Evolutionary conservation across 2,329 filamentous ascomycete species (phyloP), one percentile per base, ranked within the genome.

Genomic region (Mycosphaerelloides madeirae): DNA sequence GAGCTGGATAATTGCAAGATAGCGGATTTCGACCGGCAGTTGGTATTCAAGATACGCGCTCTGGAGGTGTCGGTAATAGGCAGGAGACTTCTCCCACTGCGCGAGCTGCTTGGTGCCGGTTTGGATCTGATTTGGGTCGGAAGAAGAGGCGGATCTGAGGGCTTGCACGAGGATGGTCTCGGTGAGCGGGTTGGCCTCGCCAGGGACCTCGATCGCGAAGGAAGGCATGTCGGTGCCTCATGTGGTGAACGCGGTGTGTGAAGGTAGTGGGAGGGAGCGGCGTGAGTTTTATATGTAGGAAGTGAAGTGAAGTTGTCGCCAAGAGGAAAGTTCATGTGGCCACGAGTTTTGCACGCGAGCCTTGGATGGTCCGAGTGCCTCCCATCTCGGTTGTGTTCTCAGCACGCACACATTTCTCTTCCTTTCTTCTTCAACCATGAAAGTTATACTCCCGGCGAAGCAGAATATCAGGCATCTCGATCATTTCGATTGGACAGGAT

Each of bases 1-100:
- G 42, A 98, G 76, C 63, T 95, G 87, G 55, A 97, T 95, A 46
- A 97, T 81, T 43, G 91, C 86, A 9, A 96, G 81, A 60, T 95
- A 89, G 49, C 93, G 85, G 41, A 91, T 79, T 59, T 94, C 83
- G 46, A 80, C 69, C 1, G 87, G 85, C 1, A 94, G 72, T 2
- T 81, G 80, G 49, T 81, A 81, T 69, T 95, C 86, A 52, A 95
- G 77, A 64, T 90, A 96, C 29, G 88, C 79, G 56, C 83, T 78
- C 55, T 75, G 72, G 1, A 76, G 64, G 41, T 75, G 61, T 18
- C 65, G 65, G 53, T 75, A 77, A 64, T 66, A 77, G 14, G 69
- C 66, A n/a, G 61, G 50, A 3, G 63, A 55, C 33, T 66, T 70
- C 49, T 76, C 73, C 75, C 75, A 77, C 52, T 66, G 54, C 49